Conservation (phyloP, 2,329 filamentous ascomycete genomes). For the Pezicula rhizophila region DNA sequence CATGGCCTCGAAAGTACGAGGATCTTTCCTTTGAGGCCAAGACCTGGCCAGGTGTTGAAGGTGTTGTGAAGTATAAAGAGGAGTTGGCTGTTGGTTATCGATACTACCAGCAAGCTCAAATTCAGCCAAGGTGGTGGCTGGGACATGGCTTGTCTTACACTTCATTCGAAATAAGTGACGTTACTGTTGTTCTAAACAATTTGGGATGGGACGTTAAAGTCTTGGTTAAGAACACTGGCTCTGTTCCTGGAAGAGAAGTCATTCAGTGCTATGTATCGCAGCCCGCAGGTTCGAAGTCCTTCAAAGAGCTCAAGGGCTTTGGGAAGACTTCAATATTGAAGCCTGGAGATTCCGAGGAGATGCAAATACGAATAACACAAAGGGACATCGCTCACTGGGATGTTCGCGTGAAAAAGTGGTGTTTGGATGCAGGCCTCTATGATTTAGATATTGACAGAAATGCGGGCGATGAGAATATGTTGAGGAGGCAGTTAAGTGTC, state of each 20-base stretch:
- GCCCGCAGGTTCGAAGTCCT: slow-evolving; percentile 41
- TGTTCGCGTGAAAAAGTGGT: not conserved
- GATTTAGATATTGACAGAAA: not conserved
- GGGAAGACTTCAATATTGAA: slow-evolving; percentile 36
- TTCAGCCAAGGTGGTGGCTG: not conserved
- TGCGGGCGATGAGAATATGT: not conserved
- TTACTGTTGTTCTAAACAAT: not conserved
- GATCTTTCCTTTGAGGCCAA: not conserved
- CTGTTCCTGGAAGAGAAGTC: slow-evolving; percentile 42
- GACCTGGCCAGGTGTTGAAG: not conserved
- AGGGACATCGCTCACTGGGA: not conserved
- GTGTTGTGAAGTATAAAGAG: slow-evolving; percentile 1
- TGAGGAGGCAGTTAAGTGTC: not conserved
- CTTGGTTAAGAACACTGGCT: slow-evolving; percentile 57
- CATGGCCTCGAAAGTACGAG: slow-evolving; percentile 1
- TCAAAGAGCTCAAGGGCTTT: slow-evolving; percentile 59
- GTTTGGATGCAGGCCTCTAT: not conserved
- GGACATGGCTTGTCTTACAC: slow-evolving; percentile 3
- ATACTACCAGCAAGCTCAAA: not conserved
- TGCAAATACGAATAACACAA: not conserved
- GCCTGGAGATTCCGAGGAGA: not conserved
- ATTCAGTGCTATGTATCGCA: slow-evolving; percentile 48
- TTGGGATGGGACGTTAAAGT: slow-evolving; percentile 29
- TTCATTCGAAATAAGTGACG: not conserved
- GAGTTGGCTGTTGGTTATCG: slow-evolving; percentile 1